These are phyloP conservation scores for Ascocoryne sarcoides DNA, from an alignment of 2,329 filamentous ascomycete species.

Conservation along the genomic window DNA sequence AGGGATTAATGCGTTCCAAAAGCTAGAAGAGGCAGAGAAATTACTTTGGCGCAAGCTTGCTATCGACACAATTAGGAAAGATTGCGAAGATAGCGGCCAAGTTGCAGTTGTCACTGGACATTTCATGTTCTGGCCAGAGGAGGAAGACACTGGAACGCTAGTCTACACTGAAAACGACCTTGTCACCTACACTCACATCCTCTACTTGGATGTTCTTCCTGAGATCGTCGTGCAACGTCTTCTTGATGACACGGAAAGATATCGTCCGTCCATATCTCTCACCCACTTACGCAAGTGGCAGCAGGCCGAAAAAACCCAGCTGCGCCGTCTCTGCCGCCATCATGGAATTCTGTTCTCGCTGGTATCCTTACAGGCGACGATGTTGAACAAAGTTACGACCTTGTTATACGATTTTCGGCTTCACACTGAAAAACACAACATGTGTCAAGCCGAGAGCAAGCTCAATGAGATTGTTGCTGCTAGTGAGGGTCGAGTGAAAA, in stretches of 20 bases:
- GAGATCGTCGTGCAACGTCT: conserved; percentile 32
- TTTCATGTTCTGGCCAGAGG: conserved; percentile 43
- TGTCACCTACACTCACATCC: conserved; percentile 44
- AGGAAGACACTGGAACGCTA: conserved; percentile 19
- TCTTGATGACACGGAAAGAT: conserved; percentile 30
- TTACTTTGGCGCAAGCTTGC: conserved; percentile 33
- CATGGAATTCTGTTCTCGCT: conserved; percentile 32
- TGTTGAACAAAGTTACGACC: conserved; percentile 15
- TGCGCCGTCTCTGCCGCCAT: conserved; percentile 36
- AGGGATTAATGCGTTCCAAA: conserved; percentile 40
- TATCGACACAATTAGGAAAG: conserved; percentile 35
- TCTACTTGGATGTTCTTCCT: conserved; percentile 42
- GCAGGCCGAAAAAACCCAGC: conserved; percentile 33
- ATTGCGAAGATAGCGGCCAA: conserved; percentile 29
- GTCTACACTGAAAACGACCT: conserved; percentile 32
- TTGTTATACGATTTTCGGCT: conserved; percentile 32
- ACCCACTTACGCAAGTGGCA: conserved; percentile 38
- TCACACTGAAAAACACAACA: conserved; percentile 34
- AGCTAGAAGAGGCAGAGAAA: conserved; percentile 31
- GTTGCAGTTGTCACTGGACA: conserved; percentile 45
- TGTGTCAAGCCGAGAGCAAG: conserved; percentile 3
- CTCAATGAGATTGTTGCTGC: conserved; percentile 11
- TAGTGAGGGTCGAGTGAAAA: conserved; percentile 27
- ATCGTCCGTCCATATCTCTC: conserved; percentile 29
- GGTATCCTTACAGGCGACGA: neutral